A percentile compares a stretch with the other conserved stretches of the same genome.
Conservation (phyloP, 768 basidiomycete genomes). For the Rhodotorula babjevae region DNA sequence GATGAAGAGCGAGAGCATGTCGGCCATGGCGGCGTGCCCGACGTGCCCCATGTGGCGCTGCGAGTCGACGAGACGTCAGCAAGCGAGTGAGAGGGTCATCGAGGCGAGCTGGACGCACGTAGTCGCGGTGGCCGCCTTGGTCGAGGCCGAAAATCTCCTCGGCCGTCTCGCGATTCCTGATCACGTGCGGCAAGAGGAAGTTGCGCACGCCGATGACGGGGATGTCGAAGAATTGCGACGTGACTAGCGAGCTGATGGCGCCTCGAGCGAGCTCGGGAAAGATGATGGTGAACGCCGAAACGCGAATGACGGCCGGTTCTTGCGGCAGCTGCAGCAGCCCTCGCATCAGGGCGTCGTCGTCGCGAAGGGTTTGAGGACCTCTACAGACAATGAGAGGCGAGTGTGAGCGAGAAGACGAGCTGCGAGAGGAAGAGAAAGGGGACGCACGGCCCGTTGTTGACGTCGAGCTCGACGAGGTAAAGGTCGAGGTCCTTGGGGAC, state of each 20-base stretch:
- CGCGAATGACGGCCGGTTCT: conserved; percentile 18
- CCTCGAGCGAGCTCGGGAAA: conserved; percentile 27
- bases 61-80: not conserved
- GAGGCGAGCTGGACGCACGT: conserved; percentile 1
- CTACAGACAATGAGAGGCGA: not conserved
- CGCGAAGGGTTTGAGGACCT: not conserved
- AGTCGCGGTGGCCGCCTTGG: conserved; percentile 6
- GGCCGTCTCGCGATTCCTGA: conserved; percentile 16
- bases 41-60: conserved; percentile 23
- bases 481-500: conserved; percentile 22
- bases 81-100: too few species aligned
- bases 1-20: conserved; percentile 32
- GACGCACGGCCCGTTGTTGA: conserved; percentile 17
- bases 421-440: not conserved
- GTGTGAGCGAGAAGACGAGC: too few species aligned
- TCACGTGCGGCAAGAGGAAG: conserved; percentile 28
- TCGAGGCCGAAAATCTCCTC: conserved; percentile 13
- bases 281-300: conserved; percentile 14
- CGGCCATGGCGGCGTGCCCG: conserved; percentile 12
- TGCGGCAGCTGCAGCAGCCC: conserved; percentile 21
- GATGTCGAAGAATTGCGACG: conserved; percentile 19
- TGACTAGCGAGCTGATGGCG: not conserved
- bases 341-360: conserved; percentile 25
- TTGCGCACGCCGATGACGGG: conserved; percentile 31
- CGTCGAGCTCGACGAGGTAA: conserved; percentile 28